Evolutionary conservation across 345 rosid species (phyloP).

Genomic region (Pugionium cornutum): DNA sequence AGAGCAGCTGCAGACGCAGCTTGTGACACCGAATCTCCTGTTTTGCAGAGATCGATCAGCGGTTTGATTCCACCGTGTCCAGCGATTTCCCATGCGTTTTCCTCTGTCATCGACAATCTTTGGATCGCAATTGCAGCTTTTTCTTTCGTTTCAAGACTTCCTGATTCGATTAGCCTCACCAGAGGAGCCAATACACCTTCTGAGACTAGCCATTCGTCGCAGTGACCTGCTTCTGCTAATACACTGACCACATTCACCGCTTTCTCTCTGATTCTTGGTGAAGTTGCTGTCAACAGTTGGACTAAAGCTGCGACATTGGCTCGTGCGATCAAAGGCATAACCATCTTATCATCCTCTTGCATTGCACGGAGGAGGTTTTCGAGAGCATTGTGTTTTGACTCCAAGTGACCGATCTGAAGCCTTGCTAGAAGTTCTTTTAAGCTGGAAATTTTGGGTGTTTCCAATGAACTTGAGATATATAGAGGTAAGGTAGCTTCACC

Average conservation of each 20-base stretch:
- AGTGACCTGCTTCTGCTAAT: conserved; percentile 77
- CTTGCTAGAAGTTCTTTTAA: conserved; percentile 77
- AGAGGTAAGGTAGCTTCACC: conserved; percentile 77
- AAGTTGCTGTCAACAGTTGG: conserved; percentile 73
- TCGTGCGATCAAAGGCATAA: conserved; percentile 62
- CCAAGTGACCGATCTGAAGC: conserved; percentile 93
- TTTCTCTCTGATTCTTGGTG: conserved; percentile 78
- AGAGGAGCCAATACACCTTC: conserved; percentile 84
- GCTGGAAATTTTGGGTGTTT: conserved; percentile 48
- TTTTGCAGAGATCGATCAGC: conserved; percentile 62
- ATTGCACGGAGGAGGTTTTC: conserved; percentile 62
- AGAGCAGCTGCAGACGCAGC: conserved; percentile 83
- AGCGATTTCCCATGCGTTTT: conserved; percentile 73
- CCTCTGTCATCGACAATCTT: conserved; percentile 67
- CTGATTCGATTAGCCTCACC: conserved; percentile 85
- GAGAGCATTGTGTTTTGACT: conserved; percentile 82
- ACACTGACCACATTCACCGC: conserved; percentile 63
- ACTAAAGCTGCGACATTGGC: conserved; percentile 76
- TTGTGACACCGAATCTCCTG: conserved; percentile 79
- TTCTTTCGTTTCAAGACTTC: conserved; percentile 67
- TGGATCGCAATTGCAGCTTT: conserved; percentile 82
- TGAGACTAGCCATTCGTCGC: conserved; percentile 82
- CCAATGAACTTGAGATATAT: conserved; percentile 48
- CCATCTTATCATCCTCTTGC: conserved; percentile 81
- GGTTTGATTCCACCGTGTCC: conserved; percentile 86